Base-by-base conservation (phyloP, 495 filamentous ascomycete genomes). In the Penicillium parvum region DNA sequence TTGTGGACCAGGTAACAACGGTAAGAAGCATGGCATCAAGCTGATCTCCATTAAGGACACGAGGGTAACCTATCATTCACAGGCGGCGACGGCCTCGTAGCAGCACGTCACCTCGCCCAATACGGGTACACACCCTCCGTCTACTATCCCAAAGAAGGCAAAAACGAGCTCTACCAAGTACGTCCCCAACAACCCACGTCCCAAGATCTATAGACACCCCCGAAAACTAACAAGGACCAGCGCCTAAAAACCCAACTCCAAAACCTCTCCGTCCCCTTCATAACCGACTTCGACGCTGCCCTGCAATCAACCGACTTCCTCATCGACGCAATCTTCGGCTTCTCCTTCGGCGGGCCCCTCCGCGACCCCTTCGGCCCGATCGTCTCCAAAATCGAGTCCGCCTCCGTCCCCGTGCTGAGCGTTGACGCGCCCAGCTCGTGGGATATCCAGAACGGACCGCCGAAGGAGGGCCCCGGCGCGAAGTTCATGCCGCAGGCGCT, bases 241-340 rank as follows among this genome's bases (percentile, higher is more conserved):
- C 88, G 92, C 32, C 79, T 98, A 10, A 71, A 77, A 55, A 91
- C 78, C 11, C 92, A 98, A 68, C 78, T 96, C 8, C 71, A 80
- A 35, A 83, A 88, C 50, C 85, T 96, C 47, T 74, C 82, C 7
- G 73, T 98, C 36, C 88, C 88, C 6, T 92, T 97, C 69, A 83
- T 88, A 9, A 73, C 83, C 12, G 89, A 96, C 68, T 95, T 96
- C 52, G 58, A 68, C 14, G 30, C 64, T 2, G 82, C 86, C 7
- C 59, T 95, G 4, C 64, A 74, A 46, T 69, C 79, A 32, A 73
- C 84, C 15, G 77, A 94, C 58, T 84, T 95, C 52, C 72, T 98
- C 35, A 72, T 98, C 43, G 92, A 98, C 65, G 88, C 94, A 28
- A 87, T 98, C 56, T 98, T 98, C 57, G 92, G 90, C 28, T 98